A percentile compares a stretch with the other conserved stretches of the same genome.
phyloP scores from a whole-genome alignment of 1,284 basidiomycete species.

The Tilletia walkeri region DNA sequence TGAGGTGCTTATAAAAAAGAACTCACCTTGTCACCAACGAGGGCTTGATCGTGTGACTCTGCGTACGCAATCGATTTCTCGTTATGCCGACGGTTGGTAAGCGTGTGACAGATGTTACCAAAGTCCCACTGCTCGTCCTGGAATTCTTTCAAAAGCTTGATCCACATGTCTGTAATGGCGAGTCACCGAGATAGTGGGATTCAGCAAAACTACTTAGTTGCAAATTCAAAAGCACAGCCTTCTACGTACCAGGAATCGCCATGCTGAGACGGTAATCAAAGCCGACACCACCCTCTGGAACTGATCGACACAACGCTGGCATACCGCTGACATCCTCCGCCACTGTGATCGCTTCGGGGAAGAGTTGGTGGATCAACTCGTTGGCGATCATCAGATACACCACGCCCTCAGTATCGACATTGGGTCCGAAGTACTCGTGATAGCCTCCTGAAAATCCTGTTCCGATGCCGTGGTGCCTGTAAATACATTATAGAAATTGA shows the following conservation, averaged over 20 bases:
- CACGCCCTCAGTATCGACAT: slow-evolving; percentile 82
- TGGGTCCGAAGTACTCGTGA: slow-evolving; percentile 91
- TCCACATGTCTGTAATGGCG: slow-evolving; percentile 80
- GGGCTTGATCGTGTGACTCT: slow-evolving; percentile 94
- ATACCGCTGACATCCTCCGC: slow-evolving; percentile 98
- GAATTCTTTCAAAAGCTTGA: slow-evolving; percentile 94
- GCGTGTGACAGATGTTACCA: slow-evolving; percentile 78
- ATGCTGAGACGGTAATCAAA: slow-evolving; percentile 97
- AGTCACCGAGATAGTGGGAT: no score
- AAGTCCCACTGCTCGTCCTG: slow-evolving; percentile 85
- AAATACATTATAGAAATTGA: background rate
- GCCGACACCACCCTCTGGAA: slow-evolving; percentile 80
- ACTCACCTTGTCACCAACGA: slow-evolving; percentile 82
- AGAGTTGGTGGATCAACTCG: slow-evolving; percentile 77
- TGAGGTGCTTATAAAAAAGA: background rate
- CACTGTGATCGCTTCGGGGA: slow-evolving; percentile 80
- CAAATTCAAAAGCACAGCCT: background rate
- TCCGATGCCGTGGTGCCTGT: slow-evolving; percentile 88
- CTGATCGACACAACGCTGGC: slow-evolving; percentile 84
- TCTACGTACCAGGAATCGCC: slow-evolving; percentile 70
- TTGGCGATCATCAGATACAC: slow-evolving; percentile 98
- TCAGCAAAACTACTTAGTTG: no score
- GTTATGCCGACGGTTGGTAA: slow-evolving; percentile 81
- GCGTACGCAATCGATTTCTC: slow-evolving; percentile 94
- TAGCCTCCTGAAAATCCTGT: slow-evolving; percentile 96